Percentiles rank a stretch among this genome's conserved stretches.
Conservation (phyloP, 148 eudicot species). For the Cornus controversa region DNA sequence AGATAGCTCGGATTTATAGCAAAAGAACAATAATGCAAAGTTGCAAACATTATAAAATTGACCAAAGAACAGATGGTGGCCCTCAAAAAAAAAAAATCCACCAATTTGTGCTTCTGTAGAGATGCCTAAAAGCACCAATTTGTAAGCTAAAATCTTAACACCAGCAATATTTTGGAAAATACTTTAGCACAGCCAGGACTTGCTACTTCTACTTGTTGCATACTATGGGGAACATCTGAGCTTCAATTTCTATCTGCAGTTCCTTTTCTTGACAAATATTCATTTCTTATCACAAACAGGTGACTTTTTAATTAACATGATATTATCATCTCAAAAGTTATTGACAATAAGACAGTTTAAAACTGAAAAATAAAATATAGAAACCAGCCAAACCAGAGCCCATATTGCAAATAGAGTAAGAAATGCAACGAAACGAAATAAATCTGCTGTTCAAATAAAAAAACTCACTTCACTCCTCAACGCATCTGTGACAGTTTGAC, state of each 20-base stretch:
- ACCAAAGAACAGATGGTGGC: too few species aligned
- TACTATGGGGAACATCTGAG: too few species aligned
- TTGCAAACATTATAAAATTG: too few species aligned
- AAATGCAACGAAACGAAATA: neutral
- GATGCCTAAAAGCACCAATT: neutral
- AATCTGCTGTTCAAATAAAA: neutral
- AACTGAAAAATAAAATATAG: neutral
- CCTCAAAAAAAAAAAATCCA: too few species aligned
- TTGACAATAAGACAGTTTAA: neutral
- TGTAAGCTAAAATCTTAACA: neutral
- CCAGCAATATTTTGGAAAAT: neutral
- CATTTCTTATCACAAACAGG: too few species aligned
- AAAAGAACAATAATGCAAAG: too few species aligned
- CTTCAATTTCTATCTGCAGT: neutral
- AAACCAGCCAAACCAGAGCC: constrained; percentile 3
- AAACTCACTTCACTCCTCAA: constrained; percentile 67
- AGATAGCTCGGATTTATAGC: too few species aligned
- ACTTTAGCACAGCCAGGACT: neutral
- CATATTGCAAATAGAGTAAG: neutral
- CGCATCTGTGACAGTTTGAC: constrained; percentile 73
- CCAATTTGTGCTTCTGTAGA: too few species aligned
- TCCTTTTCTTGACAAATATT: too few species aligned
- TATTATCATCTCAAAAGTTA: neutral
- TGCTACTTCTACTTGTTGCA: neutral
- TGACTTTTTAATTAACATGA: neutral